phyloP scores from a whole-genome alignment of 495 filamentous ascomycete genomes.

The Cercophora samala region DNA sequence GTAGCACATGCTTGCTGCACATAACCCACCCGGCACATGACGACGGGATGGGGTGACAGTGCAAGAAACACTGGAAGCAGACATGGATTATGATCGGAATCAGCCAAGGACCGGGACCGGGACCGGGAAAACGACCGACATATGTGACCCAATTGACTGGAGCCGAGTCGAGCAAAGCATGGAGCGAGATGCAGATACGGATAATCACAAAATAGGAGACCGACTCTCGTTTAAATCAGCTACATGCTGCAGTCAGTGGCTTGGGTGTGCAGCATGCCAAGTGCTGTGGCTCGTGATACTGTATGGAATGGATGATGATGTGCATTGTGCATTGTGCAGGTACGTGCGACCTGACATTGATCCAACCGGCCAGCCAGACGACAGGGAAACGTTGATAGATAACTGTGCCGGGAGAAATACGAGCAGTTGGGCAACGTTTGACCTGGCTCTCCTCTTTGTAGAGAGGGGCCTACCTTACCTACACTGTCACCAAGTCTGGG shows the following conservation, averaged over 20 bases:
- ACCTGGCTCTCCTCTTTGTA: neutral
- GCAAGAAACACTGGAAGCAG: neutral
- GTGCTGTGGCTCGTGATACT: neutral
- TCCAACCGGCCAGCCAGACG: neutral
- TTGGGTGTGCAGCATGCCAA: neutral
- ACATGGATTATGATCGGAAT: neutral
- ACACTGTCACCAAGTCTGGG: neutral
- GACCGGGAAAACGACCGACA: neutral
- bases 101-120: neutral
- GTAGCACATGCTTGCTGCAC: neutral
- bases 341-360: neutral
- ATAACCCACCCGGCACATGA: neutral
- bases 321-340: neutral
- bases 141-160: neutral
- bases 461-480: neutral
- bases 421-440: constrained; percentile 16
- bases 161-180: neutral
- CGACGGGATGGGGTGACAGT: neutral
- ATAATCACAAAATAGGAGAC: neutral
- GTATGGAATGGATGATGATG: neutral
- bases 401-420: constrained; percentile 8
- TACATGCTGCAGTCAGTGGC: neutral
- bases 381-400: neutral
- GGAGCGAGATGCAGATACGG: neutral
- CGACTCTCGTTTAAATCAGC: neutral